Evolutionary conservation across 2,329 filamentous ascomycete species (phyloP).

Genomic region (Trichophyton verrucosum): DNA sequence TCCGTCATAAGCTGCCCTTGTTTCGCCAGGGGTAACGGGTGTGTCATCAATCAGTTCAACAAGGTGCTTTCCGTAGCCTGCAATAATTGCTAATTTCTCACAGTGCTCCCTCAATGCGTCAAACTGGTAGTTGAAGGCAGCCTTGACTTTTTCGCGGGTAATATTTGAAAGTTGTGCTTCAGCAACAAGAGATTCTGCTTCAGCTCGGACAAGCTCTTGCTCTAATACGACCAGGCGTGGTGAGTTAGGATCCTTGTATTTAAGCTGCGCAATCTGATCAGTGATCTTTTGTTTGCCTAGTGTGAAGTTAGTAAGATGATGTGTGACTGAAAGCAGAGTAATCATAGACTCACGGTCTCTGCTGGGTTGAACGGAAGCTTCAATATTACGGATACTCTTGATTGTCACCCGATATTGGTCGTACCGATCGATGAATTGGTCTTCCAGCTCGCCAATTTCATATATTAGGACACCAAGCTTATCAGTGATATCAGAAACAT

Average conservation of each 20-base stretch:
- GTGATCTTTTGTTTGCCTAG: constrained; percentile 97
- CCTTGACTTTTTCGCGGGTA: constrained; percentile 97
- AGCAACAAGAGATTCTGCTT: constrained; percentile 96
- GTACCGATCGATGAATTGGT: constrained; percentile 96
- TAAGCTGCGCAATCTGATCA: constrained; percentile 95
- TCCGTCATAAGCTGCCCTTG: constrained; percentile 86
- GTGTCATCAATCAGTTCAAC: constrained; percentile 93
- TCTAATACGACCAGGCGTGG: constrained; percentile 95
- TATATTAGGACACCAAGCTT: constrained; percentile 97
- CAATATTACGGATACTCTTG: constrained; percentile 98
- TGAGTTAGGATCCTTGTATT: constrained; percentile 99
- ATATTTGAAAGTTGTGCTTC: constrained; percentile 99
- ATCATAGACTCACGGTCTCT: constrained; percentile 64
- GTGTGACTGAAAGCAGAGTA: not conserved
- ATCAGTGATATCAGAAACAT: constrained; percentile 97
- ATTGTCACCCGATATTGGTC: constrained; percentile 98
- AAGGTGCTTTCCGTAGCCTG: constrained; percentile 95
- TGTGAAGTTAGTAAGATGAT: not conserved
- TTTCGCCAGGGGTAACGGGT: constrained; percentile 93
- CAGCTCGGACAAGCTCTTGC: constrained; percentile 94
- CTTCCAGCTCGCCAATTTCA: constrained; percentile 95
- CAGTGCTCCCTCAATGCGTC: constrained; percentile 94
- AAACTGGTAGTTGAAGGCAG: constrained; percentile 95
- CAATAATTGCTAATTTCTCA: constrained; percentile 96
- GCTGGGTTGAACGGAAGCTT: constrained; percentile 94